Conservation (phyloP, 352 stramenopile genomes). For the Phytopythium delawarense region DNA sequence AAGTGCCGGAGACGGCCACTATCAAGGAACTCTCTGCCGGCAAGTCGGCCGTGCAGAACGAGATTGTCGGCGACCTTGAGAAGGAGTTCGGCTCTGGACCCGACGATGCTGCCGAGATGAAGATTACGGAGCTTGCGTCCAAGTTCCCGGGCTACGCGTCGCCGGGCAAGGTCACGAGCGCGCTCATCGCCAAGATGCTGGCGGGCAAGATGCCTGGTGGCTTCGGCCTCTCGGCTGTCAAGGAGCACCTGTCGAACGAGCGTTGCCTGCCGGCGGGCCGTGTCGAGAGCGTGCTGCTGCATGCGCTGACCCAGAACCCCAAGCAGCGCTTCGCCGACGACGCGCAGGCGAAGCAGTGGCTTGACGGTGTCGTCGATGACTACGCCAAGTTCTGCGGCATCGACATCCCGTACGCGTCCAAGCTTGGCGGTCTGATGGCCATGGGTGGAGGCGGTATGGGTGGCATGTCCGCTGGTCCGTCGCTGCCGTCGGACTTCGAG, state of each 20-base stretch:
- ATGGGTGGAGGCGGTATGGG: constrained; percentile 26
- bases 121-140: constrained; percentile 59
- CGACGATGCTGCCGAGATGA: constrained; percentile 76
- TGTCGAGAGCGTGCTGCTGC: constrained; percentile 77
- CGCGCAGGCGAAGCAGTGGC: constrained; percentile 66
- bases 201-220: constrained; percentile 79
- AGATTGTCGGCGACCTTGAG: constrained; percentile 83
- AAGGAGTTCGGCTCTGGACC: constrained; percentile 79
- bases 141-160: constrained; percentile 70
- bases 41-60: constrained; percentile 87
- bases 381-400: constrained; percentile 62
- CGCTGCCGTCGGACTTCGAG: constrained; percentile 42
- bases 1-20: constrained; percentile 55
- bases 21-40: constrained; percentile 80
- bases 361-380: constrained; percentile 73
- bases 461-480: constrained; percentile 12
- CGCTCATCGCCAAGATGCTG: constrained; percentile 77
- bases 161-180: constrained; percentile 68
- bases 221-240: constrained; percentile 72
- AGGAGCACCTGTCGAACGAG: constrained; percentile 65
- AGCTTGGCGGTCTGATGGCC: constrained; percentile 31
- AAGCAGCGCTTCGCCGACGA: constrained; percentile 68
- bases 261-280: constrained; percentile 66
- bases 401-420: constrained; percentile 51
- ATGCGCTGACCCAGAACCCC: constrained; percentile 62